phyloP scores from a whole-genome alignment of 768 basidiomycete genomes.

The Kwoniella sp. region DNA sequence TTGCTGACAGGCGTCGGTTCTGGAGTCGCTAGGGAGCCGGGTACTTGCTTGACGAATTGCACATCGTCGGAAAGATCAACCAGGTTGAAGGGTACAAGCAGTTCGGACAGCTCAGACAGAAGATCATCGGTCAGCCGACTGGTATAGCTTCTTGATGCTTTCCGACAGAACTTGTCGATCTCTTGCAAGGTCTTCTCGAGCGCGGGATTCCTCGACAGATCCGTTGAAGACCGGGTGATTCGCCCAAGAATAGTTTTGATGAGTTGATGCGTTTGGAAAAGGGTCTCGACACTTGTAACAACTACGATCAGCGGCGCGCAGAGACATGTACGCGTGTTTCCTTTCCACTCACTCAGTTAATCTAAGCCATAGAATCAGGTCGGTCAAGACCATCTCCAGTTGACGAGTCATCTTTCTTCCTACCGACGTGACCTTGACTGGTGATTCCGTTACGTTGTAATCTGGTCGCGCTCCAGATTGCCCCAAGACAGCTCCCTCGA shows the following conservation, averaged over 20 bases:
- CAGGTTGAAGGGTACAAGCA: constrained; percentile 64
- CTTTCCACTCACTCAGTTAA: constrained; percentile 72
- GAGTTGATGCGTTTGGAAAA: constrained; percentile 84
- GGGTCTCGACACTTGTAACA: constrained; percentile 63
- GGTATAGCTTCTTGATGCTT: constrained; percentile 39
- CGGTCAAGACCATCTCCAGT: constrained; percentile 75
- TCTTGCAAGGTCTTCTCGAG: constrained; percentile 64
- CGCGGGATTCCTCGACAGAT: constrained; percentile 28
- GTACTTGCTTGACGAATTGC: constrained; percentile 59
- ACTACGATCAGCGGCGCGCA: background rate
- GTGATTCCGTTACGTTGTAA: constrained; percentile 45
- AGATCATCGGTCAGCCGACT: constrained; percentile 58
- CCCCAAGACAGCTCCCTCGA: constrained; percentile 69
- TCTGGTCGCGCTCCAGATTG: constrained; percentile 34
- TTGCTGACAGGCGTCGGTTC: constrained; percentile 8
- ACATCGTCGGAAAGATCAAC: constrained; percentile 64
- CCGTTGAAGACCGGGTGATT: constrained; percentile 67
- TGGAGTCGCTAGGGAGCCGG: background rate
- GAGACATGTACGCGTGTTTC: background rate
- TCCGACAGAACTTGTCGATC: constrained; percentile 60
- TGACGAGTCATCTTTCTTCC: constrained; percentile 76
- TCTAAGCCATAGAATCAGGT: constrained; percentile 83
- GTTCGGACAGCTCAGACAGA: constrained; percentile 68
- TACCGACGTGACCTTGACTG: constrained; percentile 63
- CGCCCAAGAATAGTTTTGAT: constrained; percentile 76